A percentile compares a stretch with the other conserved stretches of the same genome.
Evolutionary conservation across 805 yeast genomes (phyloP).

Genomic region (Zygotorulaspora florentina): DNA sequence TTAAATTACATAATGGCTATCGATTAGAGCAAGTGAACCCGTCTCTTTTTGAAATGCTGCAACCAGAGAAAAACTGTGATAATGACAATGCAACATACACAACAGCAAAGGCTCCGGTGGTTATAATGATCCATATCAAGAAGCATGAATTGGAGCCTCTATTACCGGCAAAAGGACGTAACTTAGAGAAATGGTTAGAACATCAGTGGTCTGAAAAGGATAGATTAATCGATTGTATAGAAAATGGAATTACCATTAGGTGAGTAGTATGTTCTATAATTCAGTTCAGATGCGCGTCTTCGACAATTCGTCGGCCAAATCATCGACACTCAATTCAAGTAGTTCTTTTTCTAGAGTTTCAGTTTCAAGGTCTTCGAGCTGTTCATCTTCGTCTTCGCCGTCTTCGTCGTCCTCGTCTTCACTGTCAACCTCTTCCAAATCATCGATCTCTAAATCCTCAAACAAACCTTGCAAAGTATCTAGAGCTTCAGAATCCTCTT

Average conservation of each 20-base stretch:
- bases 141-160: constrained; percentile 44
- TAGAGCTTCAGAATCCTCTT: constrained; percentile 75
- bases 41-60: constrained; percentile 29
- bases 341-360: constrained; percentile 42
- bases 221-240: constrained; percentile 40
- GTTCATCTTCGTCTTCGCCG: constrained; percentile 35
- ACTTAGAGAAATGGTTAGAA: constrained; percentile 74
- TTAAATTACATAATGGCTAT: constrained; percentile 20
- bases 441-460: constrained; percentile 89
- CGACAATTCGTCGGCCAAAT: constrained; percentile 56
- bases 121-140: constrained; percentile 43
- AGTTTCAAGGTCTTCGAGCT: constrained; percentile 50
- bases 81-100: constrained; percentile 1
- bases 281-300: constrained; percentile 42
- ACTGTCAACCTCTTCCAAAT: constrained; percentile 74
- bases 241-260: constrained; percentile 31
- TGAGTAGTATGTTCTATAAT: neutral
- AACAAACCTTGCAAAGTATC: constrained; percentile 59
- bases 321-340: constrained; percentile 37
- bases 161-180: constrained; percentile 49
- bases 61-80: constrained; percentile 8
- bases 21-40: constrained; percentile 34
- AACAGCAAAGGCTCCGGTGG: constrained; percentile 27
- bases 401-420: constrained; percentile 49
- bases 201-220: constrained; percentile 70